These are phyloP conservation scores for Cinchona pubescens DNA, from an alignment of 257 asterid species.

Conservation along the genomic window DNA sequence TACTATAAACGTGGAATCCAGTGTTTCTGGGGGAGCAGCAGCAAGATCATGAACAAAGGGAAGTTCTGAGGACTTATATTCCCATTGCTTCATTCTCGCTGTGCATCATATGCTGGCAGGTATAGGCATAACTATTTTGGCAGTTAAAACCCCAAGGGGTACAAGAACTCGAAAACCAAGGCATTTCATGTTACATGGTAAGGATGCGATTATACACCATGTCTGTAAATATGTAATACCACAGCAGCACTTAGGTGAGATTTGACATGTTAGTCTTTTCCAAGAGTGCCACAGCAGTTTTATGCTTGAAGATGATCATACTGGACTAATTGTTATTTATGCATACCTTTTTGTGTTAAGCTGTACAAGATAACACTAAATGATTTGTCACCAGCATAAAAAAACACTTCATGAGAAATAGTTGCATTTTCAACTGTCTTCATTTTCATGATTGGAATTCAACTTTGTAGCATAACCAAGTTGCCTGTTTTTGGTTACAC, in stretches of 20 bases:
- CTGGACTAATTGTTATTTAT: not conserved
- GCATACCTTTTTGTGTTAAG: conserved; percentile 2
- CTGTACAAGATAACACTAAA: not conserved
- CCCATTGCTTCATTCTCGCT: not conserved
- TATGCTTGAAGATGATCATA: conserved; percentile 6
- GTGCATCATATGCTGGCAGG: not conserved
- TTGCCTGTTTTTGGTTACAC: no score
- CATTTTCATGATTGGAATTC: not conserved
- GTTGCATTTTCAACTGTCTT: not conserved
- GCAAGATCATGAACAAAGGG: conserved; percentile 34
- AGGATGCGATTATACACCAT: not conserved
- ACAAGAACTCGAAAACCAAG: not conserved
- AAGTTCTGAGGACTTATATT: not conserved
- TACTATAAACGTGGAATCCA: conserved; percentile 35
- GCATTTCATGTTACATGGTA: not conserved
- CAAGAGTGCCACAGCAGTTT: conserved; percentile 2
- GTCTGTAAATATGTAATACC: conserved; percentile 15
- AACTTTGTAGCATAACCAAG: not conserved
- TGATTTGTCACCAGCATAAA: not conserved
- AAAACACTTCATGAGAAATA: not conserved
- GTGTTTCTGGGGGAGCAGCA: conserved; percentile 35
- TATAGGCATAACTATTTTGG: not conserved
- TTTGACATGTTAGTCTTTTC: not conserved
- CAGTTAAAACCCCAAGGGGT: not conserved
- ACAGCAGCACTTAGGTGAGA: conserved; percentile 17